Evolutionary conservation across 2,329 filamentous ascomycete genomes (phyloP), one percentile per base, ranked within the genome.

Genomic region (Bipolaris zeicola): DNA sequence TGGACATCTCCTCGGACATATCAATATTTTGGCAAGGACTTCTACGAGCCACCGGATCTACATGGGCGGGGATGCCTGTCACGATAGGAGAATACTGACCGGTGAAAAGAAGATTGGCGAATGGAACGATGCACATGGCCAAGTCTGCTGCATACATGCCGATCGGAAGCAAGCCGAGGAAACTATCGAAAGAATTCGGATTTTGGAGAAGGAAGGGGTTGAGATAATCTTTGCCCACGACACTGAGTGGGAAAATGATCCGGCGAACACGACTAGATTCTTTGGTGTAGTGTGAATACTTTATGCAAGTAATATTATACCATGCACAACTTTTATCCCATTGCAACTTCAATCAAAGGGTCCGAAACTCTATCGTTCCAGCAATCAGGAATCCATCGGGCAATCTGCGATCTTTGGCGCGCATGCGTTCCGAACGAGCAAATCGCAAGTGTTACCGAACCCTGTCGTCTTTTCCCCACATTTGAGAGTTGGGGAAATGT

Each of bases 211-310:
- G 48, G 69, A 71, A n/a, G 73, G 78, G 1, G 78, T 83, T 5
- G 82, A 84, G 67, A 71, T 84, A 14, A 76, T 84, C 33, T 78
- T 83, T 20, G 80, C 82, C 43, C 82, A 84, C 71, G 82, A 84
- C 66, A 78, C 76, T 24, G 77, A 70, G 4, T 85, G 82, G 82
- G 79, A 77, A 59, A 76, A 74, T 52, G 47, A 63, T 28, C 76
- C 78, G 41, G 53, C 46, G 33, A 72, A 77, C 53, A 65, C 67
- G 16, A 31, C 20, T 1, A 61, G 69, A 1, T 74, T 73, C 38
- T 73, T 72, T 39, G 71, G 70, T 16, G 65, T 55, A 26, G 13
- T 11, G n/a, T 22, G n/a, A 34, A n/a, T 31, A 31, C 13, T 26
- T 2, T 20, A 37, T 14, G 10, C 22, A 13, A 38, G n/a, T 38